Evolutionary conservation across 1,139 yeast genomes (phyloP), one percentile per base, ranked within the genome.

Genomic region (Lodderomyces beijingensis): DNA sequence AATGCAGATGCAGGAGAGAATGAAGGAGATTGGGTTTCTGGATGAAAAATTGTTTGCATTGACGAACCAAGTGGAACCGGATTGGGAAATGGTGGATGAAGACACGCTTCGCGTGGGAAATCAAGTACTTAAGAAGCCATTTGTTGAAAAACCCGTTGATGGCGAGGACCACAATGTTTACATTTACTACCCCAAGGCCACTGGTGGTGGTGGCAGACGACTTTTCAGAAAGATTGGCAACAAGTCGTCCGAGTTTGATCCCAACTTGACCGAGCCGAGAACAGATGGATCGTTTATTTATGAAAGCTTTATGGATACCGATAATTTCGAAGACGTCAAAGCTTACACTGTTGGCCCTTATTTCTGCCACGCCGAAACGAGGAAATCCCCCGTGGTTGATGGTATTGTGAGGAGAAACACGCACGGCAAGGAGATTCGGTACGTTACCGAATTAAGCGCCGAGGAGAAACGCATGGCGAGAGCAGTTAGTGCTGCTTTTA

Each of bases 91-190:
- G 97, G 46, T 81, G n/a, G 86, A 87, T 55, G 69, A 62, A n/a
- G 97, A 93, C 51, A 87, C 96, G 0, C 69, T 93, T 35, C 67
- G 66, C 37, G 91, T 91, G 16, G 77, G 84, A 43, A 96, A 95
- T 3, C 57, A 75, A 45, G 62, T 66, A 10, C 62, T 93, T 59
- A 69, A 66, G 28, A 93, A 93, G 51, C 99, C 99, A 6, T 93
- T 79, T 66, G 98, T 93, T 19, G 99, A 93, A 57, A 93, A 93
- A 49, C 99, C 99, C 1, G 98, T 91, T 5, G 96, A 93, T 59
- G 99, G 99, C 30, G 99, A 93, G 59, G 96, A 93, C 57, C 99
- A 93, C 59, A 93, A 93, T 54, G 91, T 93, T 28, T 87, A 83
- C 55, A 91, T 93, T 30, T 93, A 93, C 58, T 91, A 91, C 55